phyloP scores from a whole-genome alignment of 441 rosid genomes.

The Rhodomyrtus psidioides region DNA sequence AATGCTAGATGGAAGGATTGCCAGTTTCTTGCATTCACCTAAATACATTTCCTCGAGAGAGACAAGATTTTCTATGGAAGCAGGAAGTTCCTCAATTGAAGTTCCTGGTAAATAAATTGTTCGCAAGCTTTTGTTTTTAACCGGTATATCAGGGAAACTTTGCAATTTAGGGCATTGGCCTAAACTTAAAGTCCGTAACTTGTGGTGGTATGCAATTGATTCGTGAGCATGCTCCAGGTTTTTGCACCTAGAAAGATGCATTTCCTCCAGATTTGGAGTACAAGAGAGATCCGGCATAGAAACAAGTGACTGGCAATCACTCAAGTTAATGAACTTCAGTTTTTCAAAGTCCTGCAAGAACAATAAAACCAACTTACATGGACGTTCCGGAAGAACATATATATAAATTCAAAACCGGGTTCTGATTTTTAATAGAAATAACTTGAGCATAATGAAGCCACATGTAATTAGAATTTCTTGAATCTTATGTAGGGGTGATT shows the following conservation, averaged over 20 bases:
- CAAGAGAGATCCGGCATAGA: neutral
- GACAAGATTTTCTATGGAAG: too few relatives aligned
- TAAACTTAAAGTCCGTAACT: neutral
- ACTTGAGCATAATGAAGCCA: too few relatives aligned
- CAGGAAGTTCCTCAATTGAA: neutral
- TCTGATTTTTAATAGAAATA: too few relatives aligned
- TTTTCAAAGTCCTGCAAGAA: neutral
- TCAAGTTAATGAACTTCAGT: neutral
- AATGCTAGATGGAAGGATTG: too few relatives aligned
- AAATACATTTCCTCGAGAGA: too few relatives aligned
- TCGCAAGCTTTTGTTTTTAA: too few relatives aligned
- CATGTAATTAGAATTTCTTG: too few relatives aligned
- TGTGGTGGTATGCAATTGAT: accelerated
- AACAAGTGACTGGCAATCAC: accelerated
- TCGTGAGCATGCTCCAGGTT: neutral
- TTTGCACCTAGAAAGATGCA: neutral
- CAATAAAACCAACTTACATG: neutral
- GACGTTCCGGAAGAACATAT: too few relatives aligned
- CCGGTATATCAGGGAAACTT: neutral
- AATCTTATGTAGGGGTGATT: too few relatives aligned
- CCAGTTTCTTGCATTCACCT: too few relatives aligned
- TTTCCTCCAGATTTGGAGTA: neutral
- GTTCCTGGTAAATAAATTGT: accelerated
- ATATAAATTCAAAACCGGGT: too few relatives aligned
- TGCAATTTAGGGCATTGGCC: neutral